Base-by-base conservation (phyloP, 768 basidiomycete species). In the Lactarius evosmus region DNA sequence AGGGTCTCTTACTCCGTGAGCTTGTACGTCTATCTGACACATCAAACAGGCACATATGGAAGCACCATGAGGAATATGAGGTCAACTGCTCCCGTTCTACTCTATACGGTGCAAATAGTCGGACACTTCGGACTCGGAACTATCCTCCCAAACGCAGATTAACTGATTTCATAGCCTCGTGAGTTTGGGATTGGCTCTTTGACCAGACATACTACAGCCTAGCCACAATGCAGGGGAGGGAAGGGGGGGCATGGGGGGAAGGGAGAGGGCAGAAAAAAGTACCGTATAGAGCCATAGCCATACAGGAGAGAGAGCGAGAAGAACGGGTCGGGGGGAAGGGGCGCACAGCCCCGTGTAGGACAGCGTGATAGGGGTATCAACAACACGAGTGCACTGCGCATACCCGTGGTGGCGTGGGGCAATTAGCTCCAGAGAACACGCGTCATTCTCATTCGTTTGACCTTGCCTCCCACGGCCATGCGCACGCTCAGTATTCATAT, bases 1-100 rank as follows among this genome's bases (percentile, higher is more conserved):
- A 40, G 19, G 36, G 55, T 56, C 30, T 40, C 38, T 62, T 52
- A 36, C 56, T n/a, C 56, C 36, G n/a, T 38, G 58, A 59, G 57
- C 62, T 60, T 60, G 59, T 65, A 65, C 64, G 64, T 65, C 55
- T 65, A 65, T 65, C 60, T 65, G 64, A 65, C 64, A 65, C 64
- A 65, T 65, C 59, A 60, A 61, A 61, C 55, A 65, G 64, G 64
- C 59, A 65, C 64, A 4, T 52, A 61, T 65, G 59, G 59, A 65
- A 65, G 64, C 55, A 61, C 59, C 64, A 65, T 65, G 64, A 36
- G 64, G 59, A 65, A 65, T 65, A 65, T 65, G 64, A 65, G 64
- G 59, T 65, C 63, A 65, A 60, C 59, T 56, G 36, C 22, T 38
- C 30, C 61, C 36, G 49, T 34, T 55, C 29, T 51, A 41, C 50